Evolutionary conservation across 768 basidiomycete genomes (phyloP).

Genomic region (Lyophyllum shimeji): DNA sequence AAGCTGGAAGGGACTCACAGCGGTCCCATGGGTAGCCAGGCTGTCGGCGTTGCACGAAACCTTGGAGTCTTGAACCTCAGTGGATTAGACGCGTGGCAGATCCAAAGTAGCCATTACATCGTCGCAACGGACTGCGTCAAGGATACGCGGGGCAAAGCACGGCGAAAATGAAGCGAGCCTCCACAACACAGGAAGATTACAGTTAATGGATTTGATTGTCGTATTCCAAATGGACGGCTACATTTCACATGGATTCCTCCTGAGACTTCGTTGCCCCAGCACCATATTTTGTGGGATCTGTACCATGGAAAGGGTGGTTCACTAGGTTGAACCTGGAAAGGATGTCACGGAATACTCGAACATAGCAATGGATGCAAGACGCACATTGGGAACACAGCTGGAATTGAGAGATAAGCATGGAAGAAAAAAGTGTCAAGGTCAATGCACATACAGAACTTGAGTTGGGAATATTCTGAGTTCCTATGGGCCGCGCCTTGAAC

Average conservation of each 20-base stretch:
- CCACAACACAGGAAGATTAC: background rate
- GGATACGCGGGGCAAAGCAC: background rate
- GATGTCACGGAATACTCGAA: constrained; percentile 3
- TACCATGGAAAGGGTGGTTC: constrained; percentile 85
- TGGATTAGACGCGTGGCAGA: too few relatives aligned
- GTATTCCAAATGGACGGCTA: background rate
- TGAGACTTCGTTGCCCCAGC: constrained; percentile 27
- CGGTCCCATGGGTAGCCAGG: too few relatives aligned
- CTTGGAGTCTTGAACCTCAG: too few relatives aligned
- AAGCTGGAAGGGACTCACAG: too few relatives aligned
- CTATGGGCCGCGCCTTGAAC: constrained; percentile 83
- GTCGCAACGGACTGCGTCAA: background rate
- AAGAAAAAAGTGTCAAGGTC: background rate
- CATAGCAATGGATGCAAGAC: constrained; percentile 19
- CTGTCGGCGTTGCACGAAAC: too few relatives aligned
- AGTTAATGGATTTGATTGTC: background rate
- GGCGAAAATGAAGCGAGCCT: background rate
- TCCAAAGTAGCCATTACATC: too few relatives aligned
- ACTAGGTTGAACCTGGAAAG: constrained; percentile 87
- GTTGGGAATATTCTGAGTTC: constrained; percentile 91
- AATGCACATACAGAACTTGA: constrained; percentile 78
- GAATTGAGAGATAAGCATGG: constrained; percentile 13
- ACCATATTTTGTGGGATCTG: constrained; percentile 79
- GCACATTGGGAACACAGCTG: constrained; percentile 78
- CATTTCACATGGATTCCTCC: constrained; percentile 17